Evolutionary conservation across 768 basidiomycete genomes (phyloP).

Genomic region (Boletus rufocinnamomeus): DNA sequence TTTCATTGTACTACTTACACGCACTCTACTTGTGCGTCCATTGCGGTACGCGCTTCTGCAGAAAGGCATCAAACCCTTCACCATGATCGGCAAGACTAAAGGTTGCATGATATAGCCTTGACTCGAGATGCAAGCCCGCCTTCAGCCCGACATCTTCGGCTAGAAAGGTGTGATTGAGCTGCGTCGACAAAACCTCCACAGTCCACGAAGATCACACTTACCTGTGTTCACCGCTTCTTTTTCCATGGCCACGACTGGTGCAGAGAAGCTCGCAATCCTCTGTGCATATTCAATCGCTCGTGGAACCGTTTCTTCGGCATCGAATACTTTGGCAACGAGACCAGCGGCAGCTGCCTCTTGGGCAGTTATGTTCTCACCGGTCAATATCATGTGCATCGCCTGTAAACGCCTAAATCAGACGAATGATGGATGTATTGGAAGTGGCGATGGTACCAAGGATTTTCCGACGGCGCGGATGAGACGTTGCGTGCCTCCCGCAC

Average conservation of each 20-base stretch:
- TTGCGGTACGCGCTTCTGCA: conserved; percentile 45
- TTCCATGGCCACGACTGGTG: conserved; percentile 38
- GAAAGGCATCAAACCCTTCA: conserved; percentile 52
- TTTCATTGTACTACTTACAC: not conserved
- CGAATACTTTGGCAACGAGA: conserved; percentile 47
- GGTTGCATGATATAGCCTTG: conserved; percentile 50
- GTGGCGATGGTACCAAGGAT: conserved; percentile 41
- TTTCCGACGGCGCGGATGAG: conserved; percentile 85
- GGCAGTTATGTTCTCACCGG: conserved; percentile 48
- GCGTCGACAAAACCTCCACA: not conserved
- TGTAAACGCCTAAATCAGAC: conserved; percentile 14
- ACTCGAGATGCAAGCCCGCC: conserved; percentile 48
- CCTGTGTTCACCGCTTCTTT: conserved; percentile 56
- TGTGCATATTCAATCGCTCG: conserved; percentile 45
- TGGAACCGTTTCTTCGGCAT: conserved; percentile 40
- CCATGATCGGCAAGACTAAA: conserved; percentile 51
- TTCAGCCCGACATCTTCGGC: conserved; percentile 49
- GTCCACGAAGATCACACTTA: conserved; percentile 8
- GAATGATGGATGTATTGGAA: not conserved
- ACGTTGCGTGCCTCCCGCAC: conserved; percentile 92
- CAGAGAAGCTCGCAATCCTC: conserved; percentile 36
- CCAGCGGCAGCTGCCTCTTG: conserved; percentile 49
- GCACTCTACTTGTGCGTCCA: conserved; percentile 44
- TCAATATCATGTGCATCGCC: conserved; percentile 60
- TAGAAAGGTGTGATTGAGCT: conserved; percentile 18